Percentiles rank a stretch among this genome's conserved stretches.
Conservation (phyloP, 225 moss, liverwort and hornwort genomes). For the Climacium dendroides region DNA sequence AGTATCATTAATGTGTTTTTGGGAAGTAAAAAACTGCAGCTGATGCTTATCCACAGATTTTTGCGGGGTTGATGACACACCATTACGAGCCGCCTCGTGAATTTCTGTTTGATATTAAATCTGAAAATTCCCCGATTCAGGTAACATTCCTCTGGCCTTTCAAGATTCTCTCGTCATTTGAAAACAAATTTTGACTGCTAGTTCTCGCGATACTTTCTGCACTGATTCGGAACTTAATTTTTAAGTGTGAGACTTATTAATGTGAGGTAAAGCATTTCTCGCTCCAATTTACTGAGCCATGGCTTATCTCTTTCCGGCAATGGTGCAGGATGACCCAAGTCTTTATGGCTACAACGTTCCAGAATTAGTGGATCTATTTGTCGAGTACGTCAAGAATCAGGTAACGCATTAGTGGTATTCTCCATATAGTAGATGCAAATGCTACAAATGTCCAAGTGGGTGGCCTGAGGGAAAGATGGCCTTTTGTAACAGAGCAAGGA, state of each 20-base stretch:
- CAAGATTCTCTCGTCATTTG: not conserved
- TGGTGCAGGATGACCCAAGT: conserved; percentile 69
- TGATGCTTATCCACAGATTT: conserved; percentile 37
- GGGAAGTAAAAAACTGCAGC: not conserved
- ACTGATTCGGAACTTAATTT: not conserved
- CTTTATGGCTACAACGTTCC: conserved; percentile 76
- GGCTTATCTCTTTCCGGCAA: not conserved
- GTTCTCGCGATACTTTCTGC: not conserved
- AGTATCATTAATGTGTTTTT: not conserved
- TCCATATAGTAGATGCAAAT: not conserved
- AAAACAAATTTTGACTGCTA: not conserved
- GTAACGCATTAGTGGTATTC: not conserved
- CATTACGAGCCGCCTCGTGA: conserved; percentile 75
- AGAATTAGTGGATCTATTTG: conserved; percentile 70
- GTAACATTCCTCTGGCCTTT: not conserved
- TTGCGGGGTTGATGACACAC: conserved; percentile 72
- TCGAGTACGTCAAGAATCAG: conserved; percentile 56
- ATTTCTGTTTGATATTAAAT: conserved; percentile 63
- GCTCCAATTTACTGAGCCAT: not conserved
- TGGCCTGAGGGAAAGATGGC: not conserved
- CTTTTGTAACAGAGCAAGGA: conserved; percentile 34
- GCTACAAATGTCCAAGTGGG: not conserved
- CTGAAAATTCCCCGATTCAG: conserved; percentile 52
- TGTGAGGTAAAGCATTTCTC: not conserved
- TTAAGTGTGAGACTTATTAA: not conserved